phyloP scores from a whole-genome alignment of 2,329 filamentous ascomycete species.

The Cercospora berteroae region DNA sequence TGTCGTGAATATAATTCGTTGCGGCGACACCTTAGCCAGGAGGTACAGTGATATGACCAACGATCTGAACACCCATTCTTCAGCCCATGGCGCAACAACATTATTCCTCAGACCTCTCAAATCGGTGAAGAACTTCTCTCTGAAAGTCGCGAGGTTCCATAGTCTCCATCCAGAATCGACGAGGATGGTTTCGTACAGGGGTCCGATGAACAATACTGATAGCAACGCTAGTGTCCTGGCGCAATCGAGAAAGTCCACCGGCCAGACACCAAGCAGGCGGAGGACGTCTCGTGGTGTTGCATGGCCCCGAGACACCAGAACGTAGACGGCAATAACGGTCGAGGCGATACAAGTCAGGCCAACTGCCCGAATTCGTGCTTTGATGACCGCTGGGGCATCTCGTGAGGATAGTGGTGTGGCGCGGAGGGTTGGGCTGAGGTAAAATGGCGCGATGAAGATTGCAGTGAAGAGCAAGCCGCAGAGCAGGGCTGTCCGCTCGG shows the following conservation, averaged over 20 bases:
- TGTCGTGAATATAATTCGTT: slow-evolving; percentile 71
- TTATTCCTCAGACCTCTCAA: slow-evolving; percentile 86
- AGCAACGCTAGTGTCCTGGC: slow-evolving; percentile 66
- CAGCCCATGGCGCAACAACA: slow-evolving; percentile 79
- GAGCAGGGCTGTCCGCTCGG: slow-evolving; percentile 32
- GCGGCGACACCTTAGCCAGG: slow-evolving; percentile 57
- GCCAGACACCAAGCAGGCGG: slow-evolving; percentile 78
- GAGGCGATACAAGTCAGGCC: slow-evolving; percentile 70
- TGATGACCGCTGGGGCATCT: slow-evolving; percentile 87
- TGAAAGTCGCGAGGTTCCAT: slow-evolving; percentile 48
- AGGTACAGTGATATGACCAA: slow-evolving; percentile 80
- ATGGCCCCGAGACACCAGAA: slow-evolving; percentile 59
- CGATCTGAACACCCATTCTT: slow-evolving; percentile 91
- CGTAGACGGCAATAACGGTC: slow-evolving; percentile 63
- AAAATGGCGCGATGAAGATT: slow-evolving; percentile 87
- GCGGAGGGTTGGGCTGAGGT: slow-evolving; percentile 74
- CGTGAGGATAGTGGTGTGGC: slow-evolving; percentile 76
- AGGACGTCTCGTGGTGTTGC: slow-evolving; percentile 56
- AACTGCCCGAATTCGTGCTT: slow-evolving; percentile 77
- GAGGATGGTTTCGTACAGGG: slow-evolving; percentile 75
- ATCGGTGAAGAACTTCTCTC: slow-evolving; percentile 63
- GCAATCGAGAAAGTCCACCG: slow-evolving; percentile 55
- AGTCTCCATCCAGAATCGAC: slow-evolving; percentile 67
- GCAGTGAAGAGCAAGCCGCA: slow-evolving; percentile 69
- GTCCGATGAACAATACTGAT: slow-evolving; percentile 74